Evolutionary conservation across 345 rosid genomes (phyloP), one percentile per base, ranked within the genome.

Genomic region (Orychophragmus violaceus): DNA sequence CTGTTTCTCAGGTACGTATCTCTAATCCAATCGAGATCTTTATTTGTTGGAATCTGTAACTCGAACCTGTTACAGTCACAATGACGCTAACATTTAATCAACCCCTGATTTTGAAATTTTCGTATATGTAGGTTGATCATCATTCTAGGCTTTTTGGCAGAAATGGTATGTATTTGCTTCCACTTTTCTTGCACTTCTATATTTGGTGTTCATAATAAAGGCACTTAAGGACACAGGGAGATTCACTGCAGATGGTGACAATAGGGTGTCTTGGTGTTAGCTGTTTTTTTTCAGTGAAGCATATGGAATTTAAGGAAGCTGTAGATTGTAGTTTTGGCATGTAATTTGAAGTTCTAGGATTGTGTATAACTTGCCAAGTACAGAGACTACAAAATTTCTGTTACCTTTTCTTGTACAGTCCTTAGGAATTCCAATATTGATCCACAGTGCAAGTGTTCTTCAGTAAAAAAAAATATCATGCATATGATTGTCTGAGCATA

Each of bases 1-100:
- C 78, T 59, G 96, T 88, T 83, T 77, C 91, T 74, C 97, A 94
- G 99, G 99, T 90, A 44, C n/a, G 56, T 32, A 14, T 63, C 2
- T 44, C 63, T 44, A 48, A 63, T 21, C 32, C 35, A 45, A 59
- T 17, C 74, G 70, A 55, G 55, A 39, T 60, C 78, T 41, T 3
- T 5, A 18, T 66, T 50, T 0, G 21, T 16, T 42, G 3, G 1
- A 21, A 14, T 13, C 67, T 66, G 5, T 37, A 54, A 48, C 63
- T 53, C n/a, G n/a, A n/a, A n/a, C n/a, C n/a, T 57, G 63, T 56
- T 29, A 12, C 23, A 12, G 19, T 61, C 64, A 61, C 12, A 11
- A 2, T 28, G 25, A 51, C 42, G 56, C 60, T 53, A 5, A 32
- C 13, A 5, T 1, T 56, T 9, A 14, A 3, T 22, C 35, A 49